These are phyloP conservation scores for Loxodes magnus DNA, from an alignment of 73 alveolate genomes.

Conservation along the genomic window DNA sequence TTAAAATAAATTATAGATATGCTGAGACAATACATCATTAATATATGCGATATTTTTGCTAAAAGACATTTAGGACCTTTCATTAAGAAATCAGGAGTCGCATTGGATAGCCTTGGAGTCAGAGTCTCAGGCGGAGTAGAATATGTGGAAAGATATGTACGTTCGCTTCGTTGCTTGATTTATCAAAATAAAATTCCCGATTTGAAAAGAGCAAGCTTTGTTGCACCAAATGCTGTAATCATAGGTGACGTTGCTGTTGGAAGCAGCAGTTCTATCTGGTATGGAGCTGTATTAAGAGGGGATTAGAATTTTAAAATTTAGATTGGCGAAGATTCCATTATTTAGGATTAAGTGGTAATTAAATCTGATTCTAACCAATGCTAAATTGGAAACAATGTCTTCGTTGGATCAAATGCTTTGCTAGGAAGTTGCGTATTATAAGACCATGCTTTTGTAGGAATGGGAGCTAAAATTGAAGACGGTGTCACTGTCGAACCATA, in stretches of 20 bases:
- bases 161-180: background rate
- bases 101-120: too few relatives aligned
- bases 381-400: constrained; percentile 32
- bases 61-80: too few relatives aligned
- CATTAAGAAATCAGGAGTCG: too few relatives aligned
- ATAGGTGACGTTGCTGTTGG: constrained; percentile 45
- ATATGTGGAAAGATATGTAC: constrained; percentile 7
- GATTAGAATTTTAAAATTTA: constrained; percentile 22
- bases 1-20: too few relatives aligned
- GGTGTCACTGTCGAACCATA: constrained; percentile 35
- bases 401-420: constrained; percentile 30
- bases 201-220: constrained; percentile 21
- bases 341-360: constrained; percentile 22
- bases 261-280: constrained; percentile 36
- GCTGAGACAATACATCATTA: too few relatives aligned
- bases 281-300: constrained; percentile 35
- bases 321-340: constrained; percentile 36
- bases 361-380: constrained; percentile 5
- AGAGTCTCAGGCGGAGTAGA: too few relatives aligned
- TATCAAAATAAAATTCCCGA: constrained; percentile 17
- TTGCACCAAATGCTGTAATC: constrained; percentile 46
- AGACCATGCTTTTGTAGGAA: constrained; percentile 31
- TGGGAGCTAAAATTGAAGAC: constrained; percentile 41
- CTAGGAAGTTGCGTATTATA: constrained; percentile 40
- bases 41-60: too few relatives aligned